Evolutionary conservation across 176 grass and related monocot genomes (phyloP).

Genomic region (Lolium rigidum): DNA sequence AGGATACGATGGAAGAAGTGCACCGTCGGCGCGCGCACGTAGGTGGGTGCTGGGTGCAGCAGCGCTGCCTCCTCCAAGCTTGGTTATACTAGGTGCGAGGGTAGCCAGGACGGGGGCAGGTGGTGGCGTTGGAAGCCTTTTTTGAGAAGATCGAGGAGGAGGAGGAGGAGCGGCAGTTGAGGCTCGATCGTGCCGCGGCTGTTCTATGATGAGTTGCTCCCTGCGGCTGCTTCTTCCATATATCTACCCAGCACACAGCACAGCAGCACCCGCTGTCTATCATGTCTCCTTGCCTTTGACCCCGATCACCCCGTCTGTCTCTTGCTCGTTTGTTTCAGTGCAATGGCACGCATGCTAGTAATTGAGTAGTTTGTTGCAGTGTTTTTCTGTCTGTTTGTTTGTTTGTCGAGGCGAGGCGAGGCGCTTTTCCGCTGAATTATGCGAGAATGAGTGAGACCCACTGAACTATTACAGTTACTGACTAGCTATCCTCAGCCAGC

Average conservation of each 20-base stretch:
- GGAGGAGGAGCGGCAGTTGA: background rate
- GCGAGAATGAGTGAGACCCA: slow-evolving; percentile 26
- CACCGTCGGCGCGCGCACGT: background rate
- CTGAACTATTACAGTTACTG: no score
- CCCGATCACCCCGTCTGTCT: background rate
- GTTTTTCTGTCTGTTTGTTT: background rate
- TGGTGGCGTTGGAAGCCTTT: background rate
- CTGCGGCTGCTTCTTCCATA: background rate
- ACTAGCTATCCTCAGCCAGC: no score
- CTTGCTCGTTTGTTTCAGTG: no score
- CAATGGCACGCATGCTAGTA: no score
- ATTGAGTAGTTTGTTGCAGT: background rate
- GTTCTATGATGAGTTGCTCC: slow-evolving; percentile 12
- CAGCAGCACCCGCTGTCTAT: background rate
- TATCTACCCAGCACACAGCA: background rate
- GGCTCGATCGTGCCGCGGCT: background rate
- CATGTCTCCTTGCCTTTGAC: slow-evolving; percentile 21
- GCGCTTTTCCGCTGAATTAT: slow-evolving; percentile 28
- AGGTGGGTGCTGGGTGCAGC: background rate
- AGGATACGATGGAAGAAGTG: background rate
- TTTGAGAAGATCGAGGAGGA: background rate
- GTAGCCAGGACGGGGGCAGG: background rate
- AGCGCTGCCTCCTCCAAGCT: background rate
- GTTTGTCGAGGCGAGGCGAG: background rate
- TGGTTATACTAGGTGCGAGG: background rate